Base-by-base conservation (phyloP, 345 rosid genomes). In the Geranium rotundifolium region DNA sequence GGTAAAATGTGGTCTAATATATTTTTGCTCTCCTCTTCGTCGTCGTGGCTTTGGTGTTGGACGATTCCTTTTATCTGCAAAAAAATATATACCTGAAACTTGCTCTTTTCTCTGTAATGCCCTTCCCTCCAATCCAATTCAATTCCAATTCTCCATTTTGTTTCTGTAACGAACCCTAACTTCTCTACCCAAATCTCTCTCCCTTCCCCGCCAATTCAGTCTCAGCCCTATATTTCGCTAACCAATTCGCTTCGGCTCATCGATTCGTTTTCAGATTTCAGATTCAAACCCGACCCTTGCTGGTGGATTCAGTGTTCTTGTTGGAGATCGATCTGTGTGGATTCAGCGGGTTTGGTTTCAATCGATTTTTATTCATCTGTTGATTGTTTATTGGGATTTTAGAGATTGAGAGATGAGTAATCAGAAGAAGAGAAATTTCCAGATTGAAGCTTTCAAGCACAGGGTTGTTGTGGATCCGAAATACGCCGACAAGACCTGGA, bases 361-460 rank as follows among this genome's bases (percentile, higher is more conserved):
- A 41, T 41, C 12, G 50, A 2, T 31, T 31, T 31, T 31, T 31
- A n/a, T n/a, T n/a, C n/a, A n/a, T n/a, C 37, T 31, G 7, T 31
- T 31, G 37, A 31, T 31, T 7, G 50, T 6, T 41, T 41, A 4
- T 41, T 4, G 50, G 14, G 12, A 41, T 6, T 1, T 41, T 3
- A 31, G 37, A 31, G 37, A 31, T n/a, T n/a, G n/a, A n/a, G 37
- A 31, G 37, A 91, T 89, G 97, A 90, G 92, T 80, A 90, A 88
- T 77, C 99, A 86, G 82, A 93, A 86, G 92, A 90, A 84, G 84
- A 86, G 91, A 79, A 88, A 85, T 79, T 93, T 93, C 69, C 97
- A 90, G 77, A 93, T 93, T 71, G 99, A 93, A 76, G 99, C 97
- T 67, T 93, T 93, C 74, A 93, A 93, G 83, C 96, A 93, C 66